A percentile compares a stretch with the other conserved stretches of the same genome.
Conservation (phyloP, 2,329 filamentous ascomycete species). For the Leptodontidium sp. region DNA sequence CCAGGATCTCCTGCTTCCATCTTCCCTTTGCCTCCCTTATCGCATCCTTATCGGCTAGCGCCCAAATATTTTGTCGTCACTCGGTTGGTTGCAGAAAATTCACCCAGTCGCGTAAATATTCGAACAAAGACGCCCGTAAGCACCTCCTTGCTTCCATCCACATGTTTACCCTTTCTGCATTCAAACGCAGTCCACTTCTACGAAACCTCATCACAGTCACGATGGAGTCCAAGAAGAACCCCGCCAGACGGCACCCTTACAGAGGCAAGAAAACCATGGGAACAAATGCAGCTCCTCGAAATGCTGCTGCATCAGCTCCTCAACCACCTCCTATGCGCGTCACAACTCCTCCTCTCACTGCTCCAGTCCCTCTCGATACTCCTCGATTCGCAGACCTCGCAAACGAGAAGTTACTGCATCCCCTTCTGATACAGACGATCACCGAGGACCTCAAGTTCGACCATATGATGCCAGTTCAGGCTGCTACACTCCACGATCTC, state of each 20-base stretch:
- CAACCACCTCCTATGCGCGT: slow-evolving; percentile 47
- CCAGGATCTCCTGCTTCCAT: not conserved
- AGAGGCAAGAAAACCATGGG: slow-evolving; percentile 39
- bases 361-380: slow-evolving; percentile 53
- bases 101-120: not conserved
- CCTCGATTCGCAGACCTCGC: slow-evolving; percentile 57
- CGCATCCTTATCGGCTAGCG: not conserved
- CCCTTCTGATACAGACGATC: slow-evolving; percentile 63
- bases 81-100: not conserved
- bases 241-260: slow-evolving; percentile 38
- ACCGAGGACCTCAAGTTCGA: slow-evolving; percentile 77
- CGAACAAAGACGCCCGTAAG: not conserved
- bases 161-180: slow-evolving; percentile 34
- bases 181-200: slow-evolving; percentile 34
- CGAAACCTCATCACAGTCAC: slow-evolving; percentile 35
- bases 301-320: slow-evolving; percentile 30
- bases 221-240: slow-evolving; percentile 38
- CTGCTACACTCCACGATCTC: slow-evolving; percentile 80
- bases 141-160: not conserved
- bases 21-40: not conserved
- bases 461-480: slow-evolving; percentile 92
- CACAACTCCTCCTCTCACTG: slow-evolving; percentile 49
- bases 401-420: slow-evolving; percentile 54
- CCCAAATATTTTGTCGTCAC: too few relatives aligned
- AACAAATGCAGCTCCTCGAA: slow-evolving; percentile 36